A percentile compares a stretch with the other conserved stretches of the same genome.
Conservation (phyloP, 106 monocot genomes). For the Platanthera guangdongensis region DNA sequence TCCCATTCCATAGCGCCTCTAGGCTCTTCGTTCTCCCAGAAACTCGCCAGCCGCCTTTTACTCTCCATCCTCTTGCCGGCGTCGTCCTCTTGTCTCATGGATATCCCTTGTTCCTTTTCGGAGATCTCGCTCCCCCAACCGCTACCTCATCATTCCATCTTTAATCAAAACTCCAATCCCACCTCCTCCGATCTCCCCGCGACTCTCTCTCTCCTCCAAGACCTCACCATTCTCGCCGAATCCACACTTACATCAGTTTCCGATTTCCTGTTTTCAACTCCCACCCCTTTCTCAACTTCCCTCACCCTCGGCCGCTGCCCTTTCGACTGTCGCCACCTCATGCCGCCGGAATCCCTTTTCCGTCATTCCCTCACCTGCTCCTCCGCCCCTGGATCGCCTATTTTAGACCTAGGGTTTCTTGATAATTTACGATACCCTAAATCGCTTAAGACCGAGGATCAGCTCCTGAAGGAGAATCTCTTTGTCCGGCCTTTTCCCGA, state of each 20-base stretch:
- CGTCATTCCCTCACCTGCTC: constrained; percentile 41
- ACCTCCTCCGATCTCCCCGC: constrained; percentile 16
- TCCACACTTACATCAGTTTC: constrained; percentile 32
- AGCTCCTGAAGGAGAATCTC: constrained; percentile 16
- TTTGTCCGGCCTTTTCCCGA: constrained; percentile 18
- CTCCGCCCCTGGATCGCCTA: constrained; percentile 21
- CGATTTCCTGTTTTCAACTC: constrained; percentile 9
- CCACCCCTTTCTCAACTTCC: neutral
- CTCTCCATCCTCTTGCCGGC: neutral
- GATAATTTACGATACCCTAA: constrained; percentile 17
- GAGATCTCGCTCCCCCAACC: neutral
- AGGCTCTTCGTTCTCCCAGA: no score
- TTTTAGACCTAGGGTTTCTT: constrained; percentile 23
- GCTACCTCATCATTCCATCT: neutral
- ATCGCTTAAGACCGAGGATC: constrained; percentile 24
- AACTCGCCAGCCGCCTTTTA: neutral
- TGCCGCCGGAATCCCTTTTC: constrained; percentile 54
- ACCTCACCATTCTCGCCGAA: constrained; percentile 20
- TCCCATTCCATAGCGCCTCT: no score
- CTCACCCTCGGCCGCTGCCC: constrained; percentile 22
- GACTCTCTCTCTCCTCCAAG: constrained; percentile 29
- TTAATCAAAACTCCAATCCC: constrained; percentile 8
- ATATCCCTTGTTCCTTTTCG: neutral
- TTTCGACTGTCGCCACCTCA: constrained; percentile 34
- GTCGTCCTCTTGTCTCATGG: neutral